phyloP scores from a whole-genome alignment of 306 rosid genomes.

The Cucurbita pepo region DNA sequence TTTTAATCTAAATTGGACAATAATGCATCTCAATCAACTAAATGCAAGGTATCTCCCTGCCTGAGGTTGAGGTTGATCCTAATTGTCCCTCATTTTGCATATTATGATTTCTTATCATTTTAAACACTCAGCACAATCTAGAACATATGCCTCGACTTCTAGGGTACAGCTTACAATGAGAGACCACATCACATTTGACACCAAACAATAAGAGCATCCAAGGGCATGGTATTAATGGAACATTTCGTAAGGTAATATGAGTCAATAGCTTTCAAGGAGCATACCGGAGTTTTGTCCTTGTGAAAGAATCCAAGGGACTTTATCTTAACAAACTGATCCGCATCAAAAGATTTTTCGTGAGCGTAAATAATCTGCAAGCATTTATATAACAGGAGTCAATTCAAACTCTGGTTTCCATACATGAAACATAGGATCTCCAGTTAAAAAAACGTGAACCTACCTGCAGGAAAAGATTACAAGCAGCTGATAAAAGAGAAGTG shows the following conservation, averaged over 20 bases:
- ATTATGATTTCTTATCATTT: not conserved
- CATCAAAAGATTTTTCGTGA: slow-evolving; percentile 53
- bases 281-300: slow-evolving; percentile 23
- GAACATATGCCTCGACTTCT: not conserved
- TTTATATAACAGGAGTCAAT: not conserved
- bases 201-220: not conserved
- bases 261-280: slow-evolving; percentile 1
- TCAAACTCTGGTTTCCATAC: not conserved
- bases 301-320: slow-evolving; percentile 30
- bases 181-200: not conserved
- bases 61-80: not conserved
- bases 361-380: slow-evolving; percentile 54
- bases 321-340: slow-evolving; percentile 28
- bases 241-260: not conserved
- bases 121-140: not conserved
- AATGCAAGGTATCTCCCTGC: not conserved
- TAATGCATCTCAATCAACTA: not conserved
- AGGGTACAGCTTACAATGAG: not conserved
- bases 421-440: not conserved
- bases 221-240: not conserved
- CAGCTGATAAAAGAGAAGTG: slow-evolving; percentile 44
- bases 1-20: not conserved
- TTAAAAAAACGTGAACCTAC: slow-evolving; percentile 8
- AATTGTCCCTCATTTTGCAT: not conserved
- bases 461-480: slow-evolving; percentile 65